Conservation (phyloP, 1,284 basidiomycete species). For the Singerocomus inundabilis region DNA sequence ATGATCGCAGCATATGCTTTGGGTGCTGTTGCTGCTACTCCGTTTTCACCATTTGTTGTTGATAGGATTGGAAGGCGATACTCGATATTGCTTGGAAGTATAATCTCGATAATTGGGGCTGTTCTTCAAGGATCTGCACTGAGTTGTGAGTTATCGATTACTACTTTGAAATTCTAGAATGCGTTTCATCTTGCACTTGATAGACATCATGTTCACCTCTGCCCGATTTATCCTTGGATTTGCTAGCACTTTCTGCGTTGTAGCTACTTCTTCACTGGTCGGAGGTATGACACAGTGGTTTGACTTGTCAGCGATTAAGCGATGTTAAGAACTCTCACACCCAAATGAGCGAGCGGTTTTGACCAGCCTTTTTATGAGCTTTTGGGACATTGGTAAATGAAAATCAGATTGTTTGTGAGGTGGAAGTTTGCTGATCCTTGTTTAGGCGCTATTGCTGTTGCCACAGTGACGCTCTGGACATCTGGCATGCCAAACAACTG, state of each 20-base stretch:
- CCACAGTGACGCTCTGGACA: not conserved
- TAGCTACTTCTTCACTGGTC: conserved; percentile 15
- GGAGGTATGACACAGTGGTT: conserved; percentile 11
- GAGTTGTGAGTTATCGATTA: conserved; percentile 12
- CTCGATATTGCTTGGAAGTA: conserved; percentile 18
- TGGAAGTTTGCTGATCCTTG: not conserved
- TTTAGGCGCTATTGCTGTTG: conserved; percentile 13
- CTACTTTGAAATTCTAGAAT: too few relatives aligned
- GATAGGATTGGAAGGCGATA: too few relatives aligned
- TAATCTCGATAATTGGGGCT: conserved; percentile 12
- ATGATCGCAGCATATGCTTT: conserved; percentile 16
- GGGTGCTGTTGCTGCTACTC: conserved; percentile 14
- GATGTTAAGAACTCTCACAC: conserved; percentile 24
- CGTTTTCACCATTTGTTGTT: conserved; percentile 19
- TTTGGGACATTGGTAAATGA: conserved; percentile 12
- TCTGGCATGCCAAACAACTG: conserved; percentile 48
- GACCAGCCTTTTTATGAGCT: conserved; percentile 9
- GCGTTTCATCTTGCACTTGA: not conserved
- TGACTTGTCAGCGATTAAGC: conserved; percentile 5
- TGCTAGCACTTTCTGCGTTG: conserved; percentile 9
- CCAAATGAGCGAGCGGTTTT: conserved; percentile 22
- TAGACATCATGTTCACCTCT: conserved; percentile 17
- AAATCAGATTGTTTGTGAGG: not conserved
- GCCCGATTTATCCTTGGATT: conserved; percentile 22
- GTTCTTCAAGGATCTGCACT: conserved; percentile 20